Conservation (phyloP, 2,329 filamentous ascomycete genomes). For the Colletotrichum costaricense region DNA sequence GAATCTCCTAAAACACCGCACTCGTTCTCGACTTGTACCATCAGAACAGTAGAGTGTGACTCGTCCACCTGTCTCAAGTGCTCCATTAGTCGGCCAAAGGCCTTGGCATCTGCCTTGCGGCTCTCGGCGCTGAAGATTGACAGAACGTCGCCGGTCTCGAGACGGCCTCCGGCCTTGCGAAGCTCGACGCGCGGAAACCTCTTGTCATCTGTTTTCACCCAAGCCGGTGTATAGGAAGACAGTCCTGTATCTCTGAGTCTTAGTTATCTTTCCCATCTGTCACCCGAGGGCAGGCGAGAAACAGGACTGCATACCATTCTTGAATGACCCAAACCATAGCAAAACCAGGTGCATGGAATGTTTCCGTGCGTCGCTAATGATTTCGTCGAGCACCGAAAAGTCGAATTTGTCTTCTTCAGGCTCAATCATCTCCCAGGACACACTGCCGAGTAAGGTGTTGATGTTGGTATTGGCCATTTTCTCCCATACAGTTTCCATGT, state of each 20-base stretch:
- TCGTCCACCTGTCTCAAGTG: slow-evolving; percentile 54
- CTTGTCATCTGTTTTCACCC: not conserved
- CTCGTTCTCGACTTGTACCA: slow-evolving; percentile 68
- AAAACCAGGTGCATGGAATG: slow-evolving; percentile 47
- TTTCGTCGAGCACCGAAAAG: slow-evolving; percentile 46
- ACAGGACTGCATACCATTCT: slow-evolving; percentile 40
- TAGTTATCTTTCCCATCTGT: not conserved
- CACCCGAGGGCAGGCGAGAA: slow-evolving; percentile 39
- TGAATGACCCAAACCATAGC: slow-evolving; percentile 51
- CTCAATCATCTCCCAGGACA: slow-evolving; percentile 50
- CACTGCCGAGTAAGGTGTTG: slow-evolving; percentile 49
- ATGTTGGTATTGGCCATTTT: slow-evolving; percentile 43
- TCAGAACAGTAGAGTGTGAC: slow-evolving; percentile 59
- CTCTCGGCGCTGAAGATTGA: not conserved
- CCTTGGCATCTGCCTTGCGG: not conserved
- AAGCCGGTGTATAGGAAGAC: slow-evolving; percentile 23
- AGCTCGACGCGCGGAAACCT: not conserved
- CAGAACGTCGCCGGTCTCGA: not conserved
- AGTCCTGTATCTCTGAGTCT: not conserved
- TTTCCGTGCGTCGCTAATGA: slow-evolving; percentile 43
- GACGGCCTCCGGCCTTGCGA: not conserved
- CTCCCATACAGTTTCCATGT: slow-evolving; percentile 29
- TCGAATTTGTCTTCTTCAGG: slow-evolving; percentile 47
- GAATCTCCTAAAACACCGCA: slow-evolving; percentile 62
- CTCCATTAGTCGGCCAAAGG: slow-evolving; percentile 39